Conservation (phyloP, 2,329 filamentous ascomycete species). For the Lizonia empirigonia region DNA sequence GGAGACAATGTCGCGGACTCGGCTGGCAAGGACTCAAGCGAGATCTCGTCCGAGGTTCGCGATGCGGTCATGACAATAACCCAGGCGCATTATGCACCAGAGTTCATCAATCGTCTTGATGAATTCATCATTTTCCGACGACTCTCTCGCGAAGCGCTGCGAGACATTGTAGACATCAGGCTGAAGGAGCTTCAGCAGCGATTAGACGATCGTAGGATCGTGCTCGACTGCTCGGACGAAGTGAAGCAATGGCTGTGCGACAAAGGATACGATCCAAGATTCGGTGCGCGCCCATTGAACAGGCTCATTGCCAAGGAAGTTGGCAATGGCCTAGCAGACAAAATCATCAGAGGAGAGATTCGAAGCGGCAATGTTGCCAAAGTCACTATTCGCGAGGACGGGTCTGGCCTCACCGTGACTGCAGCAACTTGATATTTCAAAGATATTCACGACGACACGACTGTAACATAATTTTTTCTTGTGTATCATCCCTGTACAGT, state of each 20-base stretch:
- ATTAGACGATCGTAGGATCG: constrained; percentile 84
- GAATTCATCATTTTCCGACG: constrained; percentile 97
- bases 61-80: constrained; percentile 89
- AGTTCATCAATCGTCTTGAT: constrained; percentile 96
- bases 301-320: constrained; percentile 89
- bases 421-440: constrained; percentile 16
- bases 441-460: constrained; percentile 29
- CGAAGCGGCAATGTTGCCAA: constrained; percentile 74
- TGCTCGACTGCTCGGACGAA: constrained; percentile 69
- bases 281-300: constrained; percentile 89
- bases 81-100: constrained; percentile 74
- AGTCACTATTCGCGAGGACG: constrained; percentile 68
- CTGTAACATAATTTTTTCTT: constrained; percentile 22
- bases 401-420: constrained; percentile 34
- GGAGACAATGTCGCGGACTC: constrained; percentile 70
- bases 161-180: constrained; percentile 93
- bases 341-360: constrained; percentile 85
- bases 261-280: constrained; percentile 87
- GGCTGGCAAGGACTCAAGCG: constrained; percentile 61
- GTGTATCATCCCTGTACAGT: constrained; percentile 12
- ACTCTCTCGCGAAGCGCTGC: constrained; percentile 75
- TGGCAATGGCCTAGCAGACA: constrained; percentile 84
- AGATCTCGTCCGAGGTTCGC: constrained; percentile 75
- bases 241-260: constrained; percentile 88
- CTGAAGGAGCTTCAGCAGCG: constrained; percentile 81